Base-by-base conservation (phyloP, 495 filamentous ascomycete species). In the Penicillium desertorum region DNA sequence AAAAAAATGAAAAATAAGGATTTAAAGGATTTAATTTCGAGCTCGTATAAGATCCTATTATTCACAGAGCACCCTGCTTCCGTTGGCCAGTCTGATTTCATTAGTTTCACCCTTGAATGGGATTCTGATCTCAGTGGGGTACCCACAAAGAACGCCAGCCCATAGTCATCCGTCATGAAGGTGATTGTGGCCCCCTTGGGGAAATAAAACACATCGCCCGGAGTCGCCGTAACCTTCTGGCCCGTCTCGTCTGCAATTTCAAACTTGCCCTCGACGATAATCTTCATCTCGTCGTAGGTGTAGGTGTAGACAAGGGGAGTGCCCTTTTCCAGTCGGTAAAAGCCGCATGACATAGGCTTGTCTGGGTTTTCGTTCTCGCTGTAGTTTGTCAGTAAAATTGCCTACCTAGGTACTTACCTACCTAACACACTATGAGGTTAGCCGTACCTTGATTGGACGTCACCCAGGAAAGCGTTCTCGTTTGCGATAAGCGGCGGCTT, bases 241-340 rank as follows among this genome's bases (percentile, higher is more conserved):
- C 86, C 88, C 8, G 80, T 81, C 73, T 87, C 87, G 69, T 89
- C 86, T 8, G 78, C 76, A 61, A 92, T 90, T 60, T 88, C 82
- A 61, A 88, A 90, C 60, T 83, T 80, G 49, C 89, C 89, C 62
- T 92, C 88, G 7, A 92, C 72, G 59, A 91, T 88, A 59, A 91
- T 88, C 76, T 90, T 90, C 83, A 83, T 89, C 73, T 90, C 88
- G 60, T 90, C 81, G 68, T 91, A 92, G 44, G 80, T 86, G 66
- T 91, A 90, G 34, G 76, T 82, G 70, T 91, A 91, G 23, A 88
- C 81, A 51, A 91, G 80, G 1, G 86, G 85, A 1, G 86, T 86
- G 57, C 88, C 87, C 57, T 87, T 87, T 63, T 89, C 86, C 25
- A 90, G 76, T 19, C 87, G 83, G 74, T 90, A 91, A 67, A 92